phyloP scores from a whole-genome alignment of 2,329 filamentous ascomycete genomes.

The Aureobasidium lini region DNA sequence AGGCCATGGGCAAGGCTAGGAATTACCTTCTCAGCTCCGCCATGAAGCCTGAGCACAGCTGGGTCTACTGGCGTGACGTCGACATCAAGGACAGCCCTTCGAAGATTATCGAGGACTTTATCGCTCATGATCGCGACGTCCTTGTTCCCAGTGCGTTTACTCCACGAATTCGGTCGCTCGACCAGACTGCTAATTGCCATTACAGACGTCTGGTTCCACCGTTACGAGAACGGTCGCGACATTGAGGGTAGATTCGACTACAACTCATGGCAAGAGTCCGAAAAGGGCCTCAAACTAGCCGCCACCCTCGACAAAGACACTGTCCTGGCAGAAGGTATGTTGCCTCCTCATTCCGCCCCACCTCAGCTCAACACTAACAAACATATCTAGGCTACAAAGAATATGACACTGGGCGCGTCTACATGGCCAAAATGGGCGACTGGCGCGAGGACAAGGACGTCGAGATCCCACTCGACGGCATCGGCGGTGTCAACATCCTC shows the following conservation, averaged over 20 bases:
- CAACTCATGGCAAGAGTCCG: conserved; percentile 96
- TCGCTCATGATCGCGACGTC: conserved; percentile 86
- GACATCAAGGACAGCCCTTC: conserved; percentile 88
- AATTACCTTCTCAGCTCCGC: conserved; percentile 85
- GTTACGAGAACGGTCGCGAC: conserved; percentile 68
- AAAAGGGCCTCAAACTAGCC: conserved; percentile 71
- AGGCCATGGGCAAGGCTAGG: conserved; percentile 79
- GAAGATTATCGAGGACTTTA: conserved; percentile 88
- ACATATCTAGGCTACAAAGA: conserved; percentile 69
- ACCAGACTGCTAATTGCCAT: neutral
- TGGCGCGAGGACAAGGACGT: conserved; percentile 87
- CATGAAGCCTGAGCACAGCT: conserved; percentile 87
- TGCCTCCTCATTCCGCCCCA: neutral
- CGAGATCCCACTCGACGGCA: conserved; percentile 86
- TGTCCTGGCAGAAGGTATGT: conserved; percentile 77
- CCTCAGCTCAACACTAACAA: conserved; percentile 8
- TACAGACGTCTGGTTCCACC: conserved; percentile 92
- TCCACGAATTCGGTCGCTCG: neutral
- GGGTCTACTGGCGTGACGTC: conserved; percentile 98
- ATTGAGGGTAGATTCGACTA: conserved; percentile 98
- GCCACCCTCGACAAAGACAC: conserved; percentile 67
- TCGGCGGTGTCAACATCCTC: conserved; percentile 93
- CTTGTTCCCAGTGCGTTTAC: conserved; percentile 76
- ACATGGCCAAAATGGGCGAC: conserved; percentile 88
- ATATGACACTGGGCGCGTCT: conserved; percentile 79